Base-by-base conservation (phyloP, 179 eudicot genomes). In the Camellia oleifera region DNA sequence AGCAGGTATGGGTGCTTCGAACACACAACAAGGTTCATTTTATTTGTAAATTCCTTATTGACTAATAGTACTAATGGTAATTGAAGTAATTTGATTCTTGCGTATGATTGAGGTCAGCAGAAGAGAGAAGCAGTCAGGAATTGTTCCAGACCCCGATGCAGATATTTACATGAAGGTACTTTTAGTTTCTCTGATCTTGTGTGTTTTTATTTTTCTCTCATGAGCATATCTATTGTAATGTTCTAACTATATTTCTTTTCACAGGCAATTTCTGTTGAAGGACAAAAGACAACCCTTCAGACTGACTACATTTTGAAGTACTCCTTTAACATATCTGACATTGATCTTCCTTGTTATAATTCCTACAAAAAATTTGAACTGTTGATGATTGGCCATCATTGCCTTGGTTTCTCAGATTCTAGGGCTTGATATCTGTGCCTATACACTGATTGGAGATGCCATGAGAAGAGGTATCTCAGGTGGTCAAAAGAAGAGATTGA, bases 401-500 rank as follows among this genome's bases (percentile, higher is more conserved):
- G 62, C 32, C 74, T 77, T 82, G 78, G 56, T 60, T 66, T 72
- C 64, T 52, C 89, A 94, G 97, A 92, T 94, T 86, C 91, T 92
- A 78, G 97, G 97, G 76, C 91, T 94, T 62, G 97, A 94, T 84
- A 77, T 90, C 2, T 94, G 98, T 78, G 88, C 95, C 71, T 95
- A 94, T 66, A 93, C 89, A 44, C 72, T 91, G 78, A 83, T 80
- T 65, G 98, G 98, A 61, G 94, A 94, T 85, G 90, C 87, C 79
- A 94, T 94, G 97, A 92, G 90, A 80, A 86, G 93, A 90, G 98
- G 97, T 46, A 87, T 94, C 70, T 92, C 97, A 32, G 98, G 98
- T 70, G 98, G 98, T 78, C 97, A 94, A 80, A 94, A 94, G 91
- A 94, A 94, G 85, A 90, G 98, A 84, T 80, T 94, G 81, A 94